Evolutionary conservation across 768 basidiomycete genomes (phyloP).

Genomic region (Tylopilus balloui): DNA sequence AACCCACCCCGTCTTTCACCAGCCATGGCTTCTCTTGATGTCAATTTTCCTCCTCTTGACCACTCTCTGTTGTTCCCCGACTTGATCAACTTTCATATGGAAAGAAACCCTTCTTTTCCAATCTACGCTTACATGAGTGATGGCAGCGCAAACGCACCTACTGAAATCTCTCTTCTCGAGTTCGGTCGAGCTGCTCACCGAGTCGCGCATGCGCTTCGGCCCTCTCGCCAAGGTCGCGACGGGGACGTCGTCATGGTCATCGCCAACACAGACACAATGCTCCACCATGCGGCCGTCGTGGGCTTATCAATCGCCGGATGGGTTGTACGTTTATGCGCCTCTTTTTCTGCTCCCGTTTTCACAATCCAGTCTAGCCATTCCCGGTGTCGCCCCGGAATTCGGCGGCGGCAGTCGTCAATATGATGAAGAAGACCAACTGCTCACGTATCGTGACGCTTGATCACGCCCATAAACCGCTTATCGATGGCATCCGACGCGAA

Average conservation of each 20-base stretch:
- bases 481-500: conserved; percentile 7
- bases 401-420: conserved; percentile 32
- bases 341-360: conserved; percentile 24
- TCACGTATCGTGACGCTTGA: conserved; percentile 16
- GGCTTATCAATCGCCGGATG: conserved; percentile 41
- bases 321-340: conserved; percentile 24
- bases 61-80: conserved; percentile 23
- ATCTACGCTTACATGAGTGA: conserved; percentile 18
- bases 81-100: conserved; percentile 23
- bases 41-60: conserved; percentile 23
- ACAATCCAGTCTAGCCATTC: conserved; percentile 28
- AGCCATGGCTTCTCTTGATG: conserved; percentile 1
- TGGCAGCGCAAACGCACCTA: conserved; percentile 5
- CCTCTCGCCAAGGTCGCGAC: conserved; percentile 24
- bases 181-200: conserved; percentile 29
- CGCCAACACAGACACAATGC: conserved; percentile 30
- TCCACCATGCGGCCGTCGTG: conserved; percentile 30
- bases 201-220: conserved; percentile 39
- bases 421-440: conserved; percentile 24
- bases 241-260: conserved; percentile 22
- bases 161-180: conserved; percentile 25
- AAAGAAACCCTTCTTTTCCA: conserved; percentile 23
- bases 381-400: conserved; percentile 41
- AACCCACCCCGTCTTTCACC: neutral
- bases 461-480: conserved; percentile 16